These are phyloP conservation scores for Kluyveromyces marxianus DNA, from an alignment of 1,139 yeast species.

Conservation along the genomic window DNA sequence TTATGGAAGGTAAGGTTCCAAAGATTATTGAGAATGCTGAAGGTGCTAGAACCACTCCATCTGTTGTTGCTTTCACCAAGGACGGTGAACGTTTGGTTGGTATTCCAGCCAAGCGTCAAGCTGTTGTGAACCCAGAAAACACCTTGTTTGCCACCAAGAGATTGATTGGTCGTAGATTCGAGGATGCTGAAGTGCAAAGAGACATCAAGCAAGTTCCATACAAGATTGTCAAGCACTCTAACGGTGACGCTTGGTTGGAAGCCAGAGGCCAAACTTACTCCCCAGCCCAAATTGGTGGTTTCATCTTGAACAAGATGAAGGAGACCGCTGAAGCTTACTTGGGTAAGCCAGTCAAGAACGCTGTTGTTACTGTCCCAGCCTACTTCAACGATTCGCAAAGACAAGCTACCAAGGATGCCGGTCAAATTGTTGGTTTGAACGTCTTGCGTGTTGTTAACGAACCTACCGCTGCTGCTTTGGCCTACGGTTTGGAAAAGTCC, in stretches of 20 bases:
- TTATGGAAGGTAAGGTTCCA: slow-evolving; percentile 96
- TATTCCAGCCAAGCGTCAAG: slow-evolving; percentile 98
- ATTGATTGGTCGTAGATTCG: slow-evolving; percentile 96
- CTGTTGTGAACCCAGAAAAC: slow-evolving; percentile 97
- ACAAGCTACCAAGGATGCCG: slow-evolving; percentile 98
- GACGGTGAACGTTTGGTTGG: slow-evolving; percentile 95
- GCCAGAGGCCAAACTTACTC: slow-evolving; percentile 91
- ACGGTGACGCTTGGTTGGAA: slow-evolving; percentile 99
- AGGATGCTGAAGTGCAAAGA: slow-evolving; percentile 93
- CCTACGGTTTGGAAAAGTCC: slow-evolving; percentile 90
- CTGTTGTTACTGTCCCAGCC: slow-evolving; percentile 97
- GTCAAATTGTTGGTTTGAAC: slow-evolving; percentile 93
- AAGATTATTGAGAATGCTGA: slow-evolving; percentile 96
- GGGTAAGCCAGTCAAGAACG: slow-evolving; percentile 77
- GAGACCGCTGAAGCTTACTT: slow-evolving; percentile 92
- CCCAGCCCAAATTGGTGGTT: slow-evolving; percentile 97
- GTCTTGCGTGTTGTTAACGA: slow-evolving; percentile 97
- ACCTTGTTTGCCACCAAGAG: slow-evolving; percentile 97
- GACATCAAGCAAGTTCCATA: slow-evolving; percentile 95
- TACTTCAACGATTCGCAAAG: slow-evolving; percentile 97
- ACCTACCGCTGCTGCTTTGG: slow-evolving; percentile 98
- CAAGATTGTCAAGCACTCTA: slow-evolving; percentile 90
- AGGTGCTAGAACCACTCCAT: slow-evolving; percentile 98
- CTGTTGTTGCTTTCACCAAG: slow-evolving; percentile 96
- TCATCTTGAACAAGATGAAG: slow-evolving; percentile 85